Base-by-base conservation (phyloP, 306 rosid genomes). In the Cicer yamashitae region DNA sequence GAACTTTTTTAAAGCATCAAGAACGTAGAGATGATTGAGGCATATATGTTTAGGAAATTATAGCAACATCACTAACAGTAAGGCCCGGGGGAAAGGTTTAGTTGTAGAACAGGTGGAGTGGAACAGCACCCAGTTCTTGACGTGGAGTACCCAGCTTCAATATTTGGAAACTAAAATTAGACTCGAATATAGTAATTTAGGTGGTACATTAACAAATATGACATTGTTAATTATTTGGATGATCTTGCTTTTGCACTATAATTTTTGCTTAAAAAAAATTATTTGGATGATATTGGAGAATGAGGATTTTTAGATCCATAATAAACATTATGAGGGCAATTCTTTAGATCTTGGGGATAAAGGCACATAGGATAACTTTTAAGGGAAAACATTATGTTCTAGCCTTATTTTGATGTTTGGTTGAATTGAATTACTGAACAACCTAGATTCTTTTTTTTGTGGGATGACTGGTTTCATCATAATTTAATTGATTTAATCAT, bases 81-180 rank as follows among this genome's bases (percentile, higher is more conserved):
- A 25, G 34, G 34, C 34, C 34, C 2, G 34, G 34, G 34, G 4
- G 53, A 12, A 47, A 47, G 20, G 56, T 50, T 50, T 13, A 2
- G 56, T 50, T 50, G 20, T 50, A 14, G 7, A 50, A 50, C 20
- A 50, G 15, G 7, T n/a, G 20, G 20, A 6, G 15, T n/a, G 20
- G 20, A 6, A 3, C 18, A 14, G 9, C 8, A 50, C 20, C 18
- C 8, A 50, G 20, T 50, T 7, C 54, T 48, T 48, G 54, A 48
- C 5, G 54, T 48, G 18, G 54, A 48, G 54, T 48, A 10, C 15
- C 15, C 5, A 25, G 8, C 39, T 57, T 13, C 63, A 20, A 9
- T 1, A 56, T 56, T 56, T 56, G 62, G 62, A 56, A 56, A 56
- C 38, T 20, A 12, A 20, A 56, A 56, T 56, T 56, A 56, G 39